A percentile compares a stretch with the other conserved stretches of the same genome.
Conservation (phyloP, 1,284 basidiomycete genomes). For the Sparassis latifolia region DNA sequence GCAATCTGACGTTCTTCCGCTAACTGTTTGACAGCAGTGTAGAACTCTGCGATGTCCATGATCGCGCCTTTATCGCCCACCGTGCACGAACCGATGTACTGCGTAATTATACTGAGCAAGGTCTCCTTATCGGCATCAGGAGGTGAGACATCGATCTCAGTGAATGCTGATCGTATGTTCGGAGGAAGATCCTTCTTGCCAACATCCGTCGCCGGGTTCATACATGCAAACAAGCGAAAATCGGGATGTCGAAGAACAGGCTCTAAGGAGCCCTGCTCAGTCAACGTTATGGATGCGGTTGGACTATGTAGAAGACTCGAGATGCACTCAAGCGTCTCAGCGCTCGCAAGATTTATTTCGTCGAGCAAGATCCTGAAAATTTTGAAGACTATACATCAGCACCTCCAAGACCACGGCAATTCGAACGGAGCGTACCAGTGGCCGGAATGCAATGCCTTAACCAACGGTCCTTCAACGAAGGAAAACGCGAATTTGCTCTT, state of each 20-base stretch:
- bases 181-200: slow-evolving; percentile 96
- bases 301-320: slow-evolving; percentile 83
- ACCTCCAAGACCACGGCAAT: too few species aligned
- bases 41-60: slow-evolving; percentile 91
- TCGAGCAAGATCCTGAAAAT: slow-evolving; percentile 86
- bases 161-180: slow-evolving; percentile 88
- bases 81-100: slow-evolving; percentile 85
- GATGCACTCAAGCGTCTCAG: slow-evolving; percentile 94
- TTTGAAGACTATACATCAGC: too few species aligned
- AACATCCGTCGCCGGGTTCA: slow-evolving; percentile 99
- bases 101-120: slow-evolving; percentile 79
- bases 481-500: slow-evolving; percentile 89
- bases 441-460: slow-evolving; percentile 86
- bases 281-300: slow-evolving; percentile 85
- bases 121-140: slow-evolving; percentile 93
- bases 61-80: slow-evolving; percentile 86
- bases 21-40: slow-evolving; percentile 77
- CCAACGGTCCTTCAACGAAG: slow-evolving; percentile 93
- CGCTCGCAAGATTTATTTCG: slow-evolving; percentile 92
- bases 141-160: slow-evolving; percentile 91
- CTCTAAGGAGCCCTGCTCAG: slow-evolving; percentile 90
- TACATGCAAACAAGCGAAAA: slow-evolving; percentile 97
- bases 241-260: slow-evolving; percentile 89
- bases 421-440: slow-evolving; percentile 91
- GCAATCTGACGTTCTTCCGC: slow-evolving; percentile 80